phyloP scores from a whole-genome alignment of 2,329 filamentous ascomycete species.

The Cercospora sp. region DNA sequence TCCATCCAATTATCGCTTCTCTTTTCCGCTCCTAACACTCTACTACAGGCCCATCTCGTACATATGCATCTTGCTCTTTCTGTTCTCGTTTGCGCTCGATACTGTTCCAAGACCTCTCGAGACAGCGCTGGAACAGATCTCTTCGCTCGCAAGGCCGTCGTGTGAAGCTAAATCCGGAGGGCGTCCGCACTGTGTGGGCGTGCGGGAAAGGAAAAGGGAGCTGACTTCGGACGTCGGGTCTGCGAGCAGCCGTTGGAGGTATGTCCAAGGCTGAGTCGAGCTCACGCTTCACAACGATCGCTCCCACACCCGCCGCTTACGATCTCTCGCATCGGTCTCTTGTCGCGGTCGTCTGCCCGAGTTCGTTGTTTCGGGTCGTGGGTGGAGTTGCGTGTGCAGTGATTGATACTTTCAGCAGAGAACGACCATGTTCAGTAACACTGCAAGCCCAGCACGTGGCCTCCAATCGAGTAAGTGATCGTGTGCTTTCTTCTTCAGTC shows the following conservation, averaged over 20 bases:
- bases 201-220: not conserved
- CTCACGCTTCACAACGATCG: not conserved
- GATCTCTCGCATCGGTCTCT: not conserved
- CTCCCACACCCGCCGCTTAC: not conserved
- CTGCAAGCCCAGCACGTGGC: slow-evolving; percentile 11
- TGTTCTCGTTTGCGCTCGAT: not conserved
- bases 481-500: slow-evolving; percentile 11
- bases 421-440: not conserved
- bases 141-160: not conserved
- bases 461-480: slow-evolving; percentile 20
- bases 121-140: not conserved
- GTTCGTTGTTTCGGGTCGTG: not conserved
- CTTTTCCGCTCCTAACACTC: not conserved
- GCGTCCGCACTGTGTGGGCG: not conserved
- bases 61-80: not conserved
- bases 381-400: not conserved
- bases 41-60: not conserved
- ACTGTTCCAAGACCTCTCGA: not conserved
- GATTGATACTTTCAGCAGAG: not conserved
- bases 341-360: not conserved
- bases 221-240: slow-evolving; percentile 11
- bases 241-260: not conserved
- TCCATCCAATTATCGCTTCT: not conserved
- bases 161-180: not conserved
- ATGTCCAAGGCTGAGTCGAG: not conserved